Base-by-base conservation (phyloP, 176 grass and related monocot species). In the Bolboschoenus planiculmis region DNA sequence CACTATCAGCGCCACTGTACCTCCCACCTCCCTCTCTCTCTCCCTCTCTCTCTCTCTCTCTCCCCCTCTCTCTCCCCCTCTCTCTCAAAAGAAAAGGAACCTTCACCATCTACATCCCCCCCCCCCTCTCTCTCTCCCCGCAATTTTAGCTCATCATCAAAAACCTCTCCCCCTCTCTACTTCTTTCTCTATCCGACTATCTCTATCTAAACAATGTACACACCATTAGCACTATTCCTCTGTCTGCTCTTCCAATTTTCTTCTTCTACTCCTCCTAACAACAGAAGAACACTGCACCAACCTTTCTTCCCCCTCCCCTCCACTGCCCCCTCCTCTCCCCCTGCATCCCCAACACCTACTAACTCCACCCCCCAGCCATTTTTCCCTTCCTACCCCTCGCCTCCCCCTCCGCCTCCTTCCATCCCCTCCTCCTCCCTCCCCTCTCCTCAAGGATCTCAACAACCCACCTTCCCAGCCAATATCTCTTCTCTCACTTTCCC, bases 351-450 rank as follows among this genome's bases (percentile, higher is more conserved):
- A 2, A 93, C 91, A 18, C 95, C 92, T 85, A 85, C 83, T 82
- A 84, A 35, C 86, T 94, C 31, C 88, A 94, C 80, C 81, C 35
- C 35, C 3, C 16, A 88, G 43, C 89, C 91, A 1, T 92, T 94
- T 80, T 81, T 90, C 15, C 93, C 91, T 26, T 88, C 4, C 24
- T 87, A 0, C 35, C 67, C 10, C 47, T 8, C 26, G 58, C 64
- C 15, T 24, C 58, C 35, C 71, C 82, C 56, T 81, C 87, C 5
- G 29, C 50, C 5, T 71, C 81, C 87, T 89, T 93, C 51, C 88
- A 87, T 3, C 40, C 87, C 53, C 40, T 91, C 30, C 59, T 74
- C 4, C n/a, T 60, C 36, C 91, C 84, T 0, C 13, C 85, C 87
- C 63, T 81, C 83, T 2, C 56, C 91, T 26, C 88, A 80, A 20